These are phyloP conservation scores for Pseudozyma sp. DNA, from an alignment of 1,284 basidiomycete genomes.

Conservation along the genomic window DNA sequence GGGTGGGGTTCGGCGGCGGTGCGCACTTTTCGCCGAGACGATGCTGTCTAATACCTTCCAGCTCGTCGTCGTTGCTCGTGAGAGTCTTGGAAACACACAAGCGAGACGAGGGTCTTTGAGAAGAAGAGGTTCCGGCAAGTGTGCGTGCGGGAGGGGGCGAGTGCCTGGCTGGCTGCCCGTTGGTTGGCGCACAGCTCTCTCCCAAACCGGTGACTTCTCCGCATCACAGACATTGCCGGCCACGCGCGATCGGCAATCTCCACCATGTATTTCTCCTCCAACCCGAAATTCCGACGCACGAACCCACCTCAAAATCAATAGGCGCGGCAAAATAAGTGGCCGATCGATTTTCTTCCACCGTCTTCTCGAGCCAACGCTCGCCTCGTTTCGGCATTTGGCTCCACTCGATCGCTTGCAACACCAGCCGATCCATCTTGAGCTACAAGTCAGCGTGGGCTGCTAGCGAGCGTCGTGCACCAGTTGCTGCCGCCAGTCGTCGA, in stretches of 20 bases:
- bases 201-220: slow-evolving; percentile 46
- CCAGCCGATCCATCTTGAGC: neutral
- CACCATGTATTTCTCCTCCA: neutral
- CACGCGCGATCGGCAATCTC: slow-evolving; percentile 19
- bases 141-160: no score
- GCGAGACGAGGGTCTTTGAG: neutral
- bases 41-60: no score
- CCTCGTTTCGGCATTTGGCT: no score
- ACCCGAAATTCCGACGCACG: slow-evolving; percentile 1
- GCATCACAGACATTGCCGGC: slow-evolving; percentile 27
- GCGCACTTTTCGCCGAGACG: no score
- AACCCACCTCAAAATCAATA: slow-evolving; percentile 3
- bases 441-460: no score
- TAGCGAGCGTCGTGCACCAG: no score
- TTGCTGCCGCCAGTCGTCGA: no score
- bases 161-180: neutral
- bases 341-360: neutral
- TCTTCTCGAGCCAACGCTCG: no score
- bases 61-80: no score
- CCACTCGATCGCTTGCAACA: neutral
- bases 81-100: neutral
- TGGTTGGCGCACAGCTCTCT: neutral
- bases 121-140: neutral
- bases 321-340: slow-evolving; percentile 1
- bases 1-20: no score